Conservation (phyloP, 106 monocot species). For the Alisma plantagoaquatica region DNA sequence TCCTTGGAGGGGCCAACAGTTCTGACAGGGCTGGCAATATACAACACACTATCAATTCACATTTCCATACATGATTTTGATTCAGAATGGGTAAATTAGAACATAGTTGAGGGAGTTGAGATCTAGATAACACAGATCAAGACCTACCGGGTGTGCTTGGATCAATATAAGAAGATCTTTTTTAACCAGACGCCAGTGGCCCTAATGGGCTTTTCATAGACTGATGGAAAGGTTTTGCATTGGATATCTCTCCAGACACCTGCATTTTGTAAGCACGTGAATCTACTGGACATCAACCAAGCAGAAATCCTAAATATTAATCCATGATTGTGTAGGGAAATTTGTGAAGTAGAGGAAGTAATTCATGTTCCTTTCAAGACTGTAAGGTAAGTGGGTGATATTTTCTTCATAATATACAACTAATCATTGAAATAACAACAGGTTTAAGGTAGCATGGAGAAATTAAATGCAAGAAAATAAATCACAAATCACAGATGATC, state of each 20-base stretch:
- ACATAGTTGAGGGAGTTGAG: not conserved
- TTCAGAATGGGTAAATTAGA: not conserved
- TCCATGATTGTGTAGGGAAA: not conserved
- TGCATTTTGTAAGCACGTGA: slow-evolving; percentile 8
- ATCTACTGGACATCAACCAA: not conserved
- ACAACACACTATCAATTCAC: too few species aligned
- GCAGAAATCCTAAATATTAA: too few species aligned
- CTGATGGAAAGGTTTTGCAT: slow-evolving; percentile 68
- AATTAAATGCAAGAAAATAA: not conserved
- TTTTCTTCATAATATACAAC: not conserved
- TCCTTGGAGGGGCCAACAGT: slow-evolving; percentile 92
- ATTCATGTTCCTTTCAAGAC: not conserved
- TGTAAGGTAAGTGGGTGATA: not conserved
- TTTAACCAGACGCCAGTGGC: slow-evolving; percentile 27
- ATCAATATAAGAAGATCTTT: slow-evolving; percentile 55
- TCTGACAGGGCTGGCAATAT: slow-evolving; percentile 61
- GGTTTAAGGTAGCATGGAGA: not conserved
- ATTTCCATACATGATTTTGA: too few species aligned
- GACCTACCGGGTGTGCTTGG: slow-evolving; percentile 74
- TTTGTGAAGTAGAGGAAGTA: not conserved
- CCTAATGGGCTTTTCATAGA: slow-evolving; percentile 64
- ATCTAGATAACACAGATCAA: not conserved
- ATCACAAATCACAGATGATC: not conserved
- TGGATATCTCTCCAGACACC: slow-evolving; percentile 82
- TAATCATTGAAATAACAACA: not conserved